These are phyloP conservation scores for Bruguiera hainesii DNA, from an alignment of 441 rosid genomes.

Conservation along the genomic window DNA sequence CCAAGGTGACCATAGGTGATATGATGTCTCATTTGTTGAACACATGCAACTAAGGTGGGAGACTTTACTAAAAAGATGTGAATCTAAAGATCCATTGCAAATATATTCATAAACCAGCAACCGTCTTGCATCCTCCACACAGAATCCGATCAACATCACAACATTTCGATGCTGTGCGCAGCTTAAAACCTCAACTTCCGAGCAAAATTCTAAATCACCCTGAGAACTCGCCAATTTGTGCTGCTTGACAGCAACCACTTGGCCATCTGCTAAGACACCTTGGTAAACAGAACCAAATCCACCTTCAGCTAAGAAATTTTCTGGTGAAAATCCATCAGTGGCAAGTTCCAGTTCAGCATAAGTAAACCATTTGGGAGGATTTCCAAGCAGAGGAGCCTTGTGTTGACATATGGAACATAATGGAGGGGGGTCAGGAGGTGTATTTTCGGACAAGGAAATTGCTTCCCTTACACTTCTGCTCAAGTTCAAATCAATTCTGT, in stretches of 20 bases:
- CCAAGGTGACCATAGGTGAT: background rate
- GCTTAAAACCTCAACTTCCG: slow-evolving; percentile 97
- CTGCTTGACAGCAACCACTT: slow-evolving; percentile 94
- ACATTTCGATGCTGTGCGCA: slow-evolving; percentile 99
- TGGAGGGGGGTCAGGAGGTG: slow-evolving; percentile 87
- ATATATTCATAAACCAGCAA: slow-evolving; percentile 93
- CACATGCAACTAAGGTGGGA: background rate
- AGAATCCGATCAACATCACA: slow-evolving; percentile 88
- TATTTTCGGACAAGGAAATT: slow-evolving; percentile 61
- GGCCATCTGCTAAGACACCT: slow-evolving; percentile 80
- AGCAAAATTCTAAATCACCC: slow-evolving; percentile 94
- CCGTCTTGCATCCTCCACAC: slow-evolving; percentile 89
- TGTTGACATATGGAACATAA: slow-evolving; percentile 91
- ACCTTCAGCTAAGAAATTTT: slow-evolving; percentile 96
- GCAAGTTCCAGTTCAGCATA: slow-evolving; percentile 84
- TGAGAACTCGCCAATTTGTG: slow-evolving; percentile 93
- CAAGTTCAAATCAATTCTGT: slow-evolving; percentile 48
- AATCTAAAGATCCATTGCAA: slow-evolving; percentile 94
- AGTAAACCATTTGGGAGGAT: slow-evolving; percentile 89
- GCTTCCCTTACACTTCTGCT: slow-evolving; percentile 88
- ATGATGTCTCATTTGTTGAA: background rate
- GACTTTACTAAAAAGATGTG: slow-evolving; percentile 79
- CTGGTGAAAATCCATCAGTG: slow-evolving; percentile 79
- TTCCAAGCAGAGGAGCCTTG: slow-evolving; percentile 88
- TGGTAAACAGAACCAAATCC: slow-evolving; percentile 98